A percentile compares a stretch with the other conserved stretches of the same genome.
Evolutionary conservation across 1,284 basidiomycete genomes (phyloP).

Genomic region (Dichomitus squalens): DNA sequence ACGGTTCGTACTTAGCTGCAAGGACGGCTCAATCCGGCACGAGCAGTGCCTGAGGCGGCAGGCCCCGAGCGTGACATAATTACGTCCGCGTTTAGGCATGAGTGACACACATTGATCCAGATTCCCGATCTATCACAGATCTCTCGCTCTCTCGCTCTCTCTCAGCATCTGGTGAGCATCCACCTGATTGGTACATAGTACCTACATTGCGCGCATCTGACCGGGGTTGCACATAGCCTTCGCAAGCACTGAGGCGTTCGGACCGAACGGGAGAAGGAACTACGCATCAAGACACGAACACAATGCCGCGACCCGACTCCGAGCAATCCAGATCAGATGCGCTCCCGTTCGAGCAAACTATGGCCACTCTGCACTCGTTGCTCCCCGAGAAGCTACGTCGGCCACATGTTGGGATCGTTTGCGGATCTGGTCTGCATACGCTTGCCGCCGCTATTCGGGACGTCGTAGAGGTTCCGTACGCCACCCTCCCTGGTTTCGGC

Average conservation of each 20-base stretch:
- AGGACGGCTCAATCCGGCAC: too few species aligned
- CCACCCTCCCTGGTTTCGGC: conserved; percentile 66
- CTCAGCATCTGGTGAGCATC: too few species aligned
- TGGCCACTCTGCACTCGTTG: conserved; percentile 38
- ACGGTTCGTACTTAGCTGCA: too few species aligned
- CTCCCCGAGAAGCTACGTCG: conserved; percentile 48
- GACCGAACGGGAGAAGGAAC: not conserved
- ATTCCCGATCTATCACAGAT: too few species aligned
- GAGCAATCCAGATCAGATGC: conserved; percentile 7
- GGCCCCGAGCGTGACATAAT: too few species aligned
- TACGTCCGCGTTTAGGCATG: too few species aligned
- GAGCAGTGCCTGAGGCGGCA: too few species aligned
- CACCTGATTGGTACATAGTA: too few species aligned
- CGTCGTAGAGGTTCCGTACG: conserved; percentile 59
- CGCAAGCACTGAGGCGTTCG: not conserved
- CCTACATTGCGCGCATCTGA: too few species aligned
- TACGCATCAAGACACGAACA: not conserved
- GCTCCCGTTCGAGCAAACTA: conserved; percentile 39
- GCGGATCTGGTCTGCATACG: conserved; percentile 75
- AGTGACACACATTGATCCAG: too few species aligned
- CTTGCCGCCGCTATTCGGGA: conserved; percentile 60
- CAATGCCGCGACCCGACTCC: conserved; percentile 8
- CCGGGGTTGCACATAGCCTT: not conserved
- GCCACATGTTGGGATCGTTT: conserved; percentile 76
- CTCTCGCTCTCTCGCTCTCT: too few species aligned